Base-by-base conservation (phyloP, 1,284 basidiomycete genomes). In the Xerocomus nothofagi region DNA sequence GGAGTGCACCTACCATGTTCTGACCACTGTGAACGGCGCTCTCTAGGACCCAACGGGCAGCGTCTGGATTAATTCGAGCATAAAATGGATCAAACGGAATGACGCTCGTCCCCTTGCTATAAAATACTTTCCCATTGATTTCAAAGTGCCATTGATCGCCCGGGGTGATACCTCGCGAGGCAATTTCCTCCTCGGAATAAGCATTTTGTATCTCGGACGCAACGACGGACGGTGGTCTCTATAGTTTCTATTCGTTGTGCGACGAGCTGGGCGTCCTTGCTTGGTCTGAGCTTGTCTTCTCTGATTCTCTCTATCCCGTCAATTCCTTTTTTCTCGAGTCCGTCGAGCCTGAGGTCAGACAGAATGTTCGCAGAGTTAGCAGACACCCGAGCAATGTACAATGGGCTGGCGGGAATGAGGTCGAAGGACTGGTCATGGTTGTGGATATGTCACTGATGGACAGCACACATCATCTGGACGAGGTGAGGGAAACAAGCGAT, bases 201-300 rank as follows among this genome's bases (percentile, higher is more conserved):
- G n/a, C n/a, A n/a, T 64, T 82, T 17, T 76, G 80, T 26, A 66
- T 82, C 5, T 76, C 74, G 2, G 62, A 67, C n/a, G 53, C 69
- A 9, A 56, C 58, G 6, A 67, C 66, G 0, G 71, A 70, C 12
- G 76, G 77, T 3, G 80, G 79, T 23, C 72, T 74, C 7, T 82
- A 82, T 58, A 73, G 79, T 54, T 79, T 84, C 54, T 81, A 82
- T 61, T 73, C 77, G 1, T 60, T 78, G 21, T 84, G 81, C 59
- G 82, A 86, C 59, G 80, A 83, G 58, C 69, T 83, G 0, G 82
- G 83, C 7, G 79, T 84, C 51, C 67, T 85, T 40, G 80, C 76
- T 3, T 85, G 83, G 83, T 80, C 80, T 3, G 83, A 86, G 58
- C 73, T 81, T 44, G 80, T 81, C 45, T 84, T 84, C 64, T 83